Evolutionary conservation across 2,329 filamentous ascomycete genomes (phyloP), one percentile per base, ranked within the genome.

Genomic region (Fusarium oxysporum): DNA sequence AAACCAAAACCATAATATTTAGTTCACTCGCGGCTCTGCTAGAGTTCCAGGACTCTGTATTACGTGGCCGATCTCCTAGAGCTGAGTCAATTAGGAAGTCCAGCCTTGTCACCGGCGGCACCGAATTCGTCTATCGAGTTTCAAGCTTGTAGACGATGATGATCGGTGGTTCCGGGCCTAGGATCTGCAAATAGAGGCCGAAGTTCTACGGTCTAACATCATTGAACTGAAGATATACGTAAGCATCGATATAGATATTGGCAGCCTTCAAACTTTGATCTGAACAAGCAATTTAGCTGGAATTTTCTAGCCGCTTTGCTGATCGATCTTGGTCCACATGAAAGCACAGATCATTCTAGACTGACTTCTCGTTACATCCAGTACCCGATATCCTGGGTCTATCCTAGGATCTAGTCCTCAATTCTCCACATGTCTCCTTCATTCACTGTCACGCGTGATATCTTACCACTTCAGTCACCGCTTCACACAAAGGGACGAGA

Each of bases 71-170:
- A 53, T 28, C 25, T 55, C 33, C 43, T 14, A 50, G 30, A 47
- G 44, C 41, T 56, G 53, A 30, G 35, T 70, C 45, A 32, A 54
- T 54, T 23, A 30, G 57, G 37, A 21, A 55, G 35, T 51, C 68
- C 43, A 65, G 65, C 37, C 61, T 70, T 65, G 66, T 73, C 40
- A 56, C 60, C 56, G 48, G 57, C 68, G 25, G 45, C 64, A 71
- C 70, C 70, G 62, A 72, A 54, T 50, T 72, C 61, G 65, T 73
- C 61, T 62, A 70, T 73, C 60, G 61, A 48, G 47, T 53, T 73
- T 61, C 53, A 43, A 55, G 53, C 44, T 23, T 35, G 53, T 58
- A 37, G 38, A 51, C 32, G 50, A 58, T 43, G 67, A 51, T 48
- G 60, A 38, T 61, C 68, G 61, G 67, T n/a, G 67, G 47, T 62